A percentile compares a stretch with the other conserved stretches of the same genome.
These are phyloP conservation scores for Lachnum nothofagi DNA, from an alignment of 2,329 filamentous ascomycete species.

Conservation along the genomic window DNA sequence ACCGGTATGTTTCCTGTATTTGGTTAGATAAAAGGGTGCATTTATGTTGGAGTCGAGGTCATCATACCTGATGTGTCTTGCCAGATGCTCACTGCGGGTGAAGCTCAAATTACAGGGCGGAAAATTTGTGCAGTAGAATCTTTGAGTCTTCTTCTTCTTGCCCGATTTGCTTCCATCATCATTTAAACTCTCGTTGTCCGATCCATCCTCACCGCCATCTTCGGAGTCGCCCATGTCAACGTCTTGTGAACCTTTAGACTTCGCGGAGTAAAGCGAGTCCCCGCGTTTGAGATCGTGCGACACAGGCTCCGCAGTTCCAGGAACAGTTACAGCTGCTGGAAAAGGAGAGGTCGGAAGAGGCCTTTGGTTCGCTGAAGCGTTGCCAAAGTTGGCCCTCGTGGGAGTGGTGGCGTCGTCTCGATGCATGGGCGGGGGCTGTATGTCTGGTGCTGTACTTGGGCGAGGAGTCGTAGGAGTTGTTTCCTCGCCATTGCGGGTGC, in stretches of 20 bases:
- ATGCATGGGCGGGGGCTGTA: conserved; percentile 37
- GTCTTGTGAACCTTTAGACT: conserved; percentile 61
- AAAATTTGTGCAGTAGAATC: conserved; percentile 94
- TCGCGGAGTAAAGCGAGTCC: conserved; percentile 56
- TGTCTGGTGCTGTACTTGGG: conserved; percentile 39
- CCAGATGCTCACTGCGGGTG: conserved; percentile 90
- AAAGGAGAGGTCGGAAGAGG: conserved; percentile 50
- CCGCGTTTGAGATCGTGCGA: conserved; percentile 44
- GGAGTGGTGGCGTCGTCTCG: conserved; percentile 55
- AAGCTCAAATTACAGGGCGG: conserved; percentile 93
- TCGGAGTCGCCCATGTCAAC: conserved; percentile 74
- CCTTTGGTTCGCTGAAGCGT: conserved; percentile 44
- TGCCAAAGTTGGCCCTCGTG: conserved; percentile 52
- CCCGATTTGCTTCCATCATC: conserved; percentile 63
- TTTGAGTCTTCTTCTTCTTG: conserved; percentile 94
- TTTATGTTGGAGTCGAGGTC: conserved; percentile 13
- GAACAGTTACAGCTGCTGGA: conserved; percentile 45
- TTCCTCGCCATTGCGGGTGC: conserved; percentile 39
- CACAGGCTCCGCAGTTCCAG: conserved; percentile 41
- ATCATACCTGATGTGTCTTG: conserved; percentile 79
- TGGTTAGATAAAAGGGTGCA: conserved; percentile 23
- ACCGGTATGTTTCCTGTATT: conserved; percentile 84
- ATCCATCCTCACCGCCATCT: conserved; percentile 51
- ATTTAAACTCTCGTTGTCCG: conserved; percentile 60
- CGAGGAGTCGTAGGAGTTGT: conserved; percentile 51